phyloP scores from a whole-genome alignment of 306 rosid species.

The Sicyos baderoa region DNA sequence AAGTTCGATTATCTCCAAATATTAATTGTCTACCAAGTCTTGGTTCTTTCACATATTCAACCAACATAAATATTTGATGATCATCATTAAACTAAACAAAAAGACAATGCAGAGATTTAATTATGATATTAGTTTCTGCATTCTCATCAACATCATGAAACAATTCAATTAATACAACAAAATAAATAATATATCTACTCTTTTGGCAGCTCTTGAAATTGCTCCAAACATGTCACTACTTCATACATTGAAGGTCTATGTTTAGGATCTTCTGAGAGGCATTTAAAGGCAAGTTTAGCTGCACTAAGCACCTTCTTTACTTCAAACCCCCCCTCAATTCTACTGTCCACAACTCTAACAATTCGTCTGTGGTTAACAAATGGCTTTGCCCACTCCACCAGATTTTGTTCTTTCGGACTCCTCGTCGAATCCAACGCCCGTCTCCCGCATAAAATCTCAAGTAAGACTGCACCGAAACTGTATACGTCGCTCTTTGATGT shows the following conservation, averaged over 20 bases:
- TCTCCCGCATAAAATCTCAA: conserved; percentile 66
- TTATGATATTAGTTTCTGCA: background rate
- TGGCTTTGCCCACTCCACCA: conserved; percentile 85
- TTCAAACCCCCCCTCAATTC: conserved; percentile 62
- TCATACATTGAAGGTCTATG: conserved; percentile 71
- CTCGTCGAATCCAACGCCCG: conserved; percentile 62
- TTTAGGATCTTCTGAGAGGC: conserved; percentile 60
- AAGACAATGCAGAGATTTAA: background rate
- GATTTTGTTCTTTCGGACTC: conserved; percentile 54
- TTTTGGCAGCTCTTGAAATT: conserved; percentile 31
- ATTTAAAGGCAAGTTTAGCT: conserved; percentile 54
- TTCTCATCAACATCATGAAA: background rate
- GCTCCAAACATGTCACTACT: conserved; percentile 55
- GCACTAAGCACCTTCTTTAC: conserved; percentile 44
- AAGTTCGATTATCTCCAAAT: too few species aligned
- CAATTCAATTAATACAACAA: too few species aligned
- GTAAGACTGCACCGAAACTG: conserved; percentile 91
- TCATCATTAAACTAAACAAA: background rate
- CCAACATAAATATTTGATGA: background rate
- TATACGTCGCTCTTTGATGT: conserved; percentile 79
- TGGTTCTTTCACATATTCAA: too few species aligned
- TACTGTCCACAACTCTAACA: conserved; percentile 57
- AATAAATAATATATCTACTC: background rate
- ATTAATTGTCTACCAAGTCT: too few species aligned
- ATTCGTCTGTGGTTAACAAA: conserved; percentile 62